Evolutionary conservation across 441 rosid genomes (phyloP), one percentile per base, ranked within the genome.

Genomic region (Macaranga tanarius): DNA sequence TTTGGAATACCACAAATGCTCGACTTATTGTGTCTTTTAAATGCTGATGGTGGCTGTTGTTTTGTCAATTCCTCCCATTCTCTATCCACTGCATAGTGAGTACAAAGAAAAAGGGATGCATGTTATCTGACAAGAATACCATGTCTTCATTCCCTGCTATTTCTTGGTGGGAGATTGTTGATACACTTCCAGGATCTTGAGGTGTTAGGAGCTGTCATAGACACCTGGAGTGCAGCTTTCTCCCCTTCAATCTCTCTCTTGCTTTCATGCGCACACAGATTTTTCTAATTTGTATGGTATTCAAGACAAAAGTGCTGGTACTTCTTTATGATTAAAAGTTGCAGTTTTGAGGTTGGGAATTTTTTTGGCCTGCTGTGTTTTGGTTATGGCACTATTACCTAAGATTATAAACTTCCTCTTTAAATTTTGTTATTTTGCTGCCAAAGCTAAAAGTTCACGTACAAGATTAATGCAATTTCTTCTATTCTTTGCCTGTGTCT

Each of bases 91-190:
- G 9, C 5, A 10, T 44, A 1, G 7, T 5, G 16, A 9, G 55
- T 31, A 47, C 25, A 6, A 42, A 42, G 31, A 58, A 60, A 13
- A 16, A 64, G 69, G 22, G 26, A 25, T 10, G 0, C 38, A 17
- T 26, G 56, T 59, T 40, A 22, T 69, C 40, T 57, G 20, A 69
- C 54, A 69, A 56, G 64, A 60, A 60, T 69, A 10, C 25, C 57
- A 69, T 55, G 31, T 40, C 9, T 48, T 10, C 10, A 1, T 51
- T 38, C 42, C 48, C 52, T 23, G 4, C n/a, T 26, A 15, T 40
- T 28, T 34, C 22, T 48, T 60, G 17, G 22, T 26, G 42, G 28
- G 38, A 23, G 52, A 28, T 55, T n/a, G 38, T 7, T 25, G 52
- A 51, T 19, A 51, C 17, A 52, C 54, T 11, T 28, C 10, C 16